Base-by-base conservation (phyloP, 768 basidiomycete genomes). In the Leccinum olivaceopallidum region DNA sequence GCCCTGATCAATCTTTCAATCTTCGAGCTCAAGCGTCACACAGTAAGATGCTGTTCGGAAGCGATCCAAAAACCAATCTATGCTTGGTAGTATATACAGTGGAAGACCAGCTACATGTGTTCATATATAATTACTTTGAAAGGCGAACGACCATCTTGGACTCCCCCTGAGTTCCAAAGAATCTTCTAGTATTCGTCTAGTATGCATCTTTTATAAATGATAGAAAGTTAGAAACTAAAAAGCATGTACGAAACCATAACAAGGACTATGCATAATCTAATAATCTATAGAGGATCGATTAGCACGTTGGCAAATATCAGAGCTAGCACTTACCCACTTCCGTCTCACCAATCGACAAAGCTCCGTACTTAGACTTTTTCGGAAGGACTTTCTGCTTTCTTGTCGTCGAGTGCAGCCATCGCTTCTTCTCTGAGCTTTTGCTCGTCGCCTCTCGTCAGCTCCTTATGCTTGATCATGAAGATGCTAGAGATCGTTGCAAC, bases 391-490 rank as follows among this genome's bases (percentile, higher is more conserved):
- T 39, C 12, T 34, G 28, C 36, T 56, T 55, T 34, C 12, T 8
- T 48, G 20, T 28, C 8, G n/a, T 28, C 28, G 44, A 66, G 58
- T 12, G 54, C 52, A 9, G 53, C 51, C 60, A 69, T 71, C 13
- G 78, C 80, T 55, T 78, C 72, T 37, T 78, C 77, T 60, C 77
- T 78, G n/a, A 84, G 73, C 57, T 73, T 67, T 18, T 78, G 80
- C 36, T 87, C 85, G 67, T 88, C 88, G 2, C 70, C 80, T 39
- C 86, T 73, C 36, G 79, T 82, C 39, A 90, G 73, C 30, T 87
- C 81, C 58, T 83, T 80, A 63, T 86, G 83, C 60, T 82, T 82
- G 65, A 88, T 86, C 78, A 89, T 81, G 51, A 83, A 62, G 13
- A 87, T 68, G 59, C 83, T 82, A 18, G 83, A 73, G 30, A 86